Percentiles rank a stretch among this genome's conserved stretches.
These are phyloP conservation scores for Euphorbia tirucalli DNA, from an alignment of 345 rosid species.

Conservation along the genomic window DNA sequence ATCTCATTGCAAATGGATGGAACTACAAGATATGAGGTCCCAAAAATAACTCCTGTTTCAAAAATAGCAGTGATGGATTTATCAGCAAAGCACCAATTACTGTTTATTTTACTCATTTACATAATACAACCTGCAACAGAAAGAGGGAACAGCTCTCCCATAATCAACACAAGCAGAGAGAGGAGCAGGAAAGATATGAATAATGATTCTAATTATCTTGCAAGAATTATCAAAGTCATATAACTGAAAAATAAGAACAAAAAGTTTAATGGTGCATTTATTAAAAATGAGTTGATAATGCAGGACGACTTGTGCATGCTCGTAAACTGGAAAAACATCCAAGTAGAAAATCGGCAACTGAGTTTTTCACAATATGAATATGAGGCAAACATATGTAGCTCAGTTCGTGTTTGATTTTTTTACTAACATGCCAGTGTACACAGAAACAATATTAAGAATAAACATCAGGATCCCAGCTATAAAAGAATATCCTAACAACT, in stretches of 20 bases:
- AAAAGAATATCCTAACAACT: slow-evolving; percentile 9
- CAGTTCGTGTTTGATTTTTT: not conserved
- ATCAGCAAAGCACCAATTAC: not conserved
- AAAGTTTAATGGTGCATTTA: not conserved
- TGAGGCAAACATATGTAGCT: not conserved
- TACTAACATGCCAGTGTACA: not conserved
- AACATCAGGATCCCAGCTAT: not conserved
- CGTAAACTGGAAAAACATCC: not conserved
- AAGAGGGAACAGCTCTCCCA: not conserved
- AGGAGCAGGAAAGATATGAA: not conserved
- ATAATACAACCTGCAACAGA: not conserved
- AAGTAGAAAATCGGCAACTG: not conserved
- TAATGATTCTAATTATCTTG: not conserved
- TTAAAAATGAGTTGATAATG: not conserved
- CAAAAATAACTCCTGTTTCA: slow-evolving; percentile 54
- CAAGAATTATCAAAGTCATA: not conserved
- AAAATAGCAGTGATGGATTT: slow-evolving; percentile 10
- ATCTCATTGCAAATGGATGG: slow-evolving; percentile 67
- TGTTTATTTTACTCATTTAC: not conserved
- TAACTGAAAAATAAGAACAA: not conserved
- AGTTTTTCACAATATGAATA: not conserved
- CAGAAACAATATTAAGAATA: not conserved
- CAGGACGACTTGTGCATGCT: not conserved
- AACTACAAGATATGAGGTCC: slow-evolving; percentile 62
- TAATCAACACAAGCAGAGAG: not conserved